Conservation (phyloP, 805 yeast species). For the Candida nemodendra region DNA sequence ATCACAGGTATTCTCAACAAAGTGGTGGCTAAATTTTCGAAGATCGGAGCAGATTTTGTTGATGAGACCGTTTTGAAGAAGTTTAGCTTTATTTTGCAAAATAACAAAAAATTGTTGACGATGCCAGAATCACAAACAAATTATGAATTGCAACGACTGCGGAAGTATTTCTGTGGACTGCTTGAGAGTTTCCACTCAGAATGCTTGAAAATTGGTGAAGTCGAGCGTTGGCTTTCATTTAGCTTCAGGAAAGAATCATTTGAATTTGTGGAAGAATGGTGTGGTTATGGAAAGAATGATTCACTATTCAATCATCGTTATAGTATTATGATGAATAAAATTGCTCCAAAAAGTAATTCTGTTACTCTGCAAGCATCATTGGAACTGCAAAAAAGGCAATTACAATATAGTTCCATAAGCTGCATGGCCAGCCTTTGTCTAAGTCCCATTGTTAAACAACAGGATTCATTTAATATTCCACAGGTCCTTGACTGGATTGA, state of each 20-base stretch:
- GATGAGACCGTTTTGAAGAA: slow-evolving; percentile 72
- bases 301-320: slow-evolving; percentile 66
- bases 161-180: slow-evolving; percentile 82
- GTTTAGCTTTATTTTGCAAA: slow-evolving; percentile 59
- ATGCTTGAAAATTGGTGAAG: slow-evolving; percentile 40
- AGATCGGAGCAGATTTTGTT: slow-evolving; percentile 46
- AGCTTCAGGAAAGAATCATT: slow-evolving; percentile 83
- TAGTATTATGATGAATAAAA: slow-evolving; percentile 47
- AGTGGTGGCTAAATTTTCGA: slow-evolving; percentile 63
- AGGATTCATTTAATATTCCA: slow-evolving; percentile 64
- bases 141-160: slow-evolving; percentile 69
- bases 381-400: slow-evolving; percentile 71
- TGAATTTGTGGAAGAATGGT: slow-evolving; percentile 87
- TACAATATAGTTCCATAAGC: slow-evolving; percentile 70
- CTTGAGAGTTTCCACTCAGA: slow-evolving; percentile 72
- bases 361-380: slow-evolving; percentile 67
- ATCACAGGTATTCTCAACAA: slow-evolving; percentile 70
- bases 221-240: slow-evolving; percentile 72
- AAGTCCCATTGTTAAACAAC: slow-evolving; percentile 58
- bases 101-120: slow-evolving; percentile 55
- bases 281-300: slow-evolving; percentile 77
- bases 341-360: slow-evolving; percentile 35
- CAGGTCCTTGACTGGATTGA: slow-evolving; percentile 80
- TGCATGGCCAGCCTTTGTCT: slow-evolving; percentile 82
- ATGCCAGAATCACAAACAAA: slow-evolving; percentile 57